These are phyloP conservation scores for Exophiala lecanii-corni DNA, from an alignment of 2,329 filamentous ascomycete genomes.

Conservation along the genomic window DNA sequence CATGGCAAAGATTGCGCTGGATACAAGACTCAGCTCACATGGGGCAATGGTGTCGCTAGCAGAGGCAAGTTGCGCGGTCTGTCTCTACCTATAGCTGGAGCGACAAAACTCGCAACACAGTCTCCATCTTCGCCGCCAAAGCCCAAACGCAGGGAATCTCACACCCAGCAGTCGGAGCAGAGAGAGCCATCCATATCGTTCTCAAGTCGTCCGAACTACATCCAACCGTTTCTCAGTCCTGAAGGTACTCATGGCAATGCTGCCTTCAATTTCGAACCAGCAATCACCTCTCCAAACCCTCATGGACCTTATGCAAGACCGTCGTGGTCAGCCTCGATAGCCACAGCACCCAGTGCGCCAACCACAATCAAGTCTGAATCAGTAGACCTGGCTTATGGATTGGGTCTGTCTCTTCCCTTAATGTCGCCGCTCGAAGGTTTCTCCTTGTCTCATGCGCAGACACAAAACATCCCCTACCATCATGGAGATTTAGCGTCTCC, in stretches of 20 bases:
- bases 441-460: neutral
- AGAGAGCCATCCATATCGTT: neutral
- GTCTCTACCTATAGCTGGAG: conserved; percentile 61
- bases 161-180: neutral
- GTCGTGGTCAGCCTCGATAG: conserved; percentile 8
- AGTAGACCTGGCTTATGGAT: conserved; percentile 2
- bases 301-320: conserved; percentile 3
- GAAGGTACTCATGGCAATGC: conserved; percentile 1
- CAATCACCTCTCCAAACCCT: neutral
- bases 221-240: conserved; percentile 3
- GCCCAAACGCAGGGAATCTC: conserved; percentile 15
- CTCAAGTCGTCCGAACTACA: neutral
- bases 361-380: conserved; percentile 7
- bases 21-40: conserved; percentile 94
- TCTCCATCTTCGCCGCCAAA: conserved; percentile 7
- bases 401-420: conserved; percentile 2
- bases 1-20: conserved; percentile 89
- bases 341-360: neutral
- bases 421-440: conserved; percentile 8
- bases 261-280: conserved; percentile 6
- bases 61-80: conserved; percentile 89
- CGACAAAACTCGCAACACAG: conserved; percentile 28
- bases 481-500: conserved; percentile 9
- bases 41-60: conserved; percentile 93
- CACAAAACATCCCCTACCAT: conserved; percentile 2